Conservation (phyloP, 257 asterid species). For the Solanum chmielewskii region DNA sequence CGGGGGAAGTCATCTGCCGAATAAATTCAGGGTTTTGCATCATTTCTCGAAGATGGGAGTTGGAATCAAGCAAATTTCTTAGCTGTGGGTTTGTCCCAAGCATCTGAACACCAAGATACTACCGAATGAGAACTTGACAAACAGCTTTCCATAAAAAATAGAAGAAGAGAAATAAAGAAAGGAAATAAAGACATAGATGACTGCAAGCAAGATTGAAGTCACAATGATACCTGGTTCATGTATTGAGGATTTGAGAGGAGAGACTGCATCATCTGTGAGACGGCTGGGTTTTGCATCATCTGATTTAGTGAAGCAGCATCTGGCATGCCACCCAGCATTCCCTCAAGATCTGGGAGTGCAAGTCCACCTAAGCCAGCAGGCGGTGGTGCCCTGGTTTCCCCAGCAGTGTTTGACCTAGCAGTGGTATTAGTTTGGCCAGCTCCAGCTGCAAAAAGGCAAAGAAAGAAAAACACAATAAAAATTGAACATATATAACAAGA, state of each 20-base stretch:
- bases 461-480: background rate
- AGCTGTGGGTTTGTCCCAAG: slow-evolving; percentile 35
- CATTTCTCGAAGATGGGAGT: slow-evolving; percentile 44
- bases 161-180: background rate
- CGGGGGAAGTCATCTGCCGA: slow-evolving; percentile 42
- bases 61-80: slow-evolving; percentile 30
- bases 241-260: slow-evolving; percentile 42
- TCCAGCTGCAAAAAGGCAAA: slow-evolving; percentile 27
- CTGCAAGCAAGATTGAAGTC: background rate
- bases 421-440: slow-evolving; percentile 22
- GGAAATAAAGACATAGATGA: background rate
- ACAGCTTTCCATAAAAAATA: background rate
- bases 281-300: slow-evolving; percentile 47
- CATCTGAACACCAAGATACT: slow-evolving; percentile 12
- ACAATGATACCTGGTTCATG: slow-evolving; percentile 36
- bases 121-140: background rate
- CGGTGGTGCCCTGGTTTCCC: slow-evolving; percentile 18
- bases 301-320: slow-evolving; percentile 32
- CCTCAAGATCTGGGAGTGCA: slow-evolving; percentile 24
- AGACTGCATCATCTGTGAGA: slow-evolving; percentile 38
- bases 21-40: slow-evolving; percentile 47
- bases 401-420: slow-evolving; percentile 21
- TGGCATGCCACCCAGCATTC: slow-evolving; percentile 35
- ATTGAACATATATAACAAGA: background rate
- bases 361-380: slow-evolving; percentile 32